A percentile compares a stretch with the other conserved stretches of the same genome.
Conservation (phyloP, 2,329 filamentous ascomycete species). For the Alternaria gansuensis region DNA sequence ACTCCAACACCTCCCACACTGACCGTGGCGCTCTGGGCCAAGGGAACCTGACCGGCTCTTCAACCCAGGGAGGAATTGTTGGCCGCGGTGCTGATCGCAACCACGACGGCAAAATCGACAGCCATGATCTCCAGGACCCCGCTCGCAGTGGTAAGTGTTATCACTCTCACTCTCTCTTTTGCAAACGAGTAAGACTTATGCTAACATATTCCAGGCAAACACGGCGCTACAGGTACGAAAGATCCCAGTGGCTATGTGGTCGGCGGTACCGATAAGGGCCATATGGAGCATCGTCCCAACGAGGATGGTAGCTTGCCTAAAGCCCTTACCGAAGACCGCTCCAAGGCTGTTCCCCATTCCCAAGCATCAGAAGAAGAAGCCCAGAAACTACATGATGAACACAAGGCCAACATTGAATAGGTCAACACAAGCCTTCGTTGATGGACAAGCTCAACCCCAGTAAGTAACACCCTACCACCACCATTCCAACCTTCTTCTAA, state of each 20-base stretch:
- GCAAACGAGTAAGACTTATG: neutral
- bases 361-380: conserved; percentile 26
- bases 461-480: neutral
- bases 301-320: conserved; percentile 25
- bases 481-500: neutral
- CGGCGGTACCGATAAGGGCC: conserved; percentile 13
- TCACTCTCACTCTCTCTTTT: no score
- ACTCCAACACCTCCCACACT: conserved; percentile 12
- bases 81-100: conserved; percentile 9
- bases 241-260: conserved; percentile 11
- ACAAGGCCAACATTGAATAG: conserved; percentile 24
- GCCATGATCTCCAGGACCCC: conserved; percentile 13
- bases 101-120: conserved; percentile 15
- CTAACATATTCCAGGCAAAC: conserved; percentile 10
- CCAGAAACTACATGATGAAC: conserved; percentile 9
- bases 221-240: conserved; percentile 22
- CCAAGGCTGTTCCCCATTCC: conserved; percentile 26
- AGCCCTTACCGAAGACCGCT: conserved; percentile 24
- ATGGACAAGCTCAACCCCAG: conserved; percentile 65
- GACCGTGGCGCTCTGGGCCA: conserved; percentile 13
- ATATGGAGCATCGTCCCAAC: conserved; percentile 21
- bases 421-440: conserved; percentile 57
- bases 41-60: conserved; percentile 16
- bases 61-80: conserved; percentile 8
- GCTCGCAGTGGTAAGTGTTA: conserved; percentile 12